Conservation (phyloP, 129 eudicot genomes). For the Escallonia herrerae region DNA sequence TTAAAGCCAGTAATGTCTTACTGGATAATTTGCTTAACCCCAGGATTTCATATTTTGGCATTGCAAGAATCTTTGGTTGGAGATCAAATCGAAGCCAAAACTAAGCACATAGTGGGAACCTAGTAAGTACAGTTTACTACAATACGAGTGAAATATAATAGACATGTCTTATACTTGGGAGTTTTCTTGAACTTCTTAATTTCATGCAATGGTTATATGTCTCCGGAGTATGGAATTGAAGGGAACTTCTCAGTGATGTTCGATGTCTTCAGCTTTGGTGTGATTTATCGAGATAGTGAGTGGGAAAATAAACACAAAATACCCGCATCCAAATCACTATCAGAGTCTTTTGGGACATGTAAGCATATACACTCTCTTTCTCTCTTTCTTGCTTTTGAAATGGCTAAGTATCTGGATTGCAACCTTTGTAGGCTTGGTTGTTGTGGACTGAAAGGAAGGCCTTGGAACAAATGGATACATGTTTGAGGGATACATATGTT, state of each 20-base stretch:
- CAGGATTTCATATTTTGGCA: constrained; percentile 45
- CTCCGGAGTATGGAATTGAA: constrained; percentile 47
- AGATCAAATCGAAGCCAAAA: constrained; percentile 26
- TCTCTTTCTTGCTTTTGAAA: neutral
- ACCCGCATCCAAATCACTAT: constrained; percentile 12
- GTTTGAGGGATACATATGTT: constrained; percentile 6
- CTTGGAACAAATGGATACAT: constrained; percentile 22
- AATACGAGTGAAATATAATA: neutral
- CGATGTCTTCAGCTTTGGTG: constrained; percentile 40
- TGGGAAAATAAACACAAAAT: constrained; percentile 31
- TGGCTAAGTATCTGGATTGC: neutral
- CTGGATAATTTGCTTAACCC: constrained; percentile 29
- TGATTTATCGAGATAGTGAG: constrained; percentile 40
- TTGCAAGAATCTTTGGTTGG: constrained; percentile 37
- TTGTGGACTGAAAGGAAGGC: constrained; percentile 29
- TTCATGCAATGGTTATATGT: constrained; percentile 46
- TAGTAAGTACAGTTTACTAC: constrained; percentile 23
- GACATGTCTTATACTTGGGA: neutral
- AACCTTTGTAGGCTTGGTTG: constrained; percentile 28
- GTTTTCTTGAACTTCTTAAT: neutral
- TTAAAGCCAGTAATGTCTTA: constrained; percentile 40
- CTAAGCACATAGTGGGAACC: constrained; percentile 38
- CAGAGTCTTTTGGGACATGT: constrained; percentile 34
- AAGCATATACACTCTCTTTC: neutral
- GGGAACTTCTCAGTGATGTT: constrained; percentile 37